phyloP scores from a whole-genome alignment of 495 filamentous ascomycete species.

The Hypoxylon subgilvum region DNA sequence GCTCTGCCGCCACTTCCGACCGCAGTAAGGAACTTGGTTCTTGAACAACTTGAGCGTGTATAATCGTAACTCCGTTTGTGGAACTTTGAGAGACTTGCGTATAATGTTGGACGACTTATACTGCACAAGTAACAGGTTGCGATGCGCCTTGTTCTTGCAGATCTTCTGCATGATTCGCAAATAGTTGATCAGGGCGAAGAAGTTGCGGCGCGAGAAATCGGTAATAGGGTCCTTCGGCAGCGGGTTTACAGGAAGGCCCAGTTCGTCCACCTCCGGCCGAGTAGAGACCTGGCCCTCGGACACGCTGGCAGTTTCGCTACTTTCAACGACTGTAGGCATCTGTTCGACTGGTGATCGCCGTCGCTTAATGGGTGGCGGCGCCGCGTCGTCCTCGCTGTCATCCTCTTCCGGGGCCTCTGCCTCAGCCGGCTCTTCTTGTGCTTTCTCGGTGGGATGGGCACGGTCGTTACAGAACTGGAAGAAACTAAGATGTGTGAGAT shows the following conservation, averaged over 20 bases:
- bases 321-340: conserved; percentile 14
- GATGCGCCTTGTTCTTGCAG: conserved; percentile 90
- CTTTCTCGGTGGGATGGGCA: conserved; percentile 34
- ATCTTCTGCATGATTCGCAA: conserved; percentile 96
- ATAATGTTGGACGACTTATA: conserved; percentile 92
- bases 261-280: conserved; percentile 85
- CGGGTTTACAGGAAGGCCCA: conserved; percentile 72
- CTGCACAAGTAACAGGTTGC: conserved; percentile 88
- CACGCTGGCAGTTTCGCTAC: conserved; percentile 36
- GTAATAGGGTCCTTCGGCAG: conserved; percentile 81
- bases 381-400: conserved; percentile 71
- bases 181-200: conserved; percentile 91
- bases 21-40: conserved; percentile 95
- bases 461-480: conserved; percentile 80
- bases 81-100: conserved; percentile 86
- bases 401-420: conserved; percentile 42
- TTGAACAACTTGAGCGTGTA: conserved; percentile 99
- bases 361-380: conserved; percentile 77
- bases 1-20: conserved; percentile 94
- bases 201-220: conserved; percentile 88
- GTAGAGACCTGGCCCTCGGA: conserved; percentile 38
- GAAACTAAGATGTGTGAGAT: conserved; percentile 65
- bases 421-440: conserved; percentile 28
- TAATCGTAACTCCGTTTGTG: conserved; percentile 81
- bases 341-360: conserved; percentile 56